phyloP scores from a whole-genome alignment of 78 protist species.

The Planoprotostelium fungivorum region DNA sequence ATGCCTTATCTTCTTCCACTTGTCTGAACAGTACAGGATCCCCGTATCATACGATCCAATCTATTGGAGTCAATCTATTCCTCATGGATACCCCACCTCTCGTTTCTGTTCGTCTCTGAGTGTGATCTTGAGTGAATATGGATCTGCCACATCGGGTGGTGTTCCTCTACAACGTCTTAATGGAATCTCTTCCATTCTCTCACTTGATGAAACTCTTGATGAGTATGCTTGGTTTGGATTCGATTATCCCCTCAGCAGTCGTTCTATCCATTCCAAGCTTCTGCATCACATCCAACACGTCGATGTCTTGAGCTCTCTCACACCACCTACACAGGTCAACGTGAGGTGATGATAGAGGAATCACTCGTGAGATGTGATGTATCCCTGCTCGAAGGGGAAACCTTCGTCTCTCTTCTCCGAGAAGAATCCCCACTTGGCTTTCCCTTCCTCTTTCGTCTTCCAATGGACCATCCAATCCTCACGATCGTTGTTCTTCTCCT shows the following conservation, averaged over 20 bases:
- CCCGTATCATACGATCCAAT: background rate
- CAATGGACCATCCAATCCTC: background rate
- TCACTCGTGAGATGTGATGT: background rate
- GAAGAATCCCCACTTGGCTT: background rate
- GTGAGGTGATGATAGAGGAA: background rate
- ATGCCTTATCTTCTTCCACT: background rate
- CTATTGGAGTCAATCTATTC: no score
- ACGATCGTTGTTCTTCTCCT: background rate
- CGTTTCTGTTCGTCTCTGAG: background rate
- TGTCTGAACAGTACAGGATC: background rate
- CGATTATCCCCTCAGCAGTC: background rate
- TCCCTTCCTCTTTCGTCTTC: background rate
- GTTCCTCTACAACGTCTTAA: background rate
- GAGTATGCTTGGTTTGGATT: background rate
- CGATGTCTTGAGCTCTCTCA: background rate
- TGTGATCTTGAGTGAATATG: background rate
- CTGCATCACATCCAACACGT: background rate
- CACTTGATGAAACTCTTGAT: background rate
- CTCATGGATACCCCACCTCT: background rate
- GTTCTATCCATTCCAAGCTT: background rate
- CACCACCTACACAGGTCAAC: background rate
- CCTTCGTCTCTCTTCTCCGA: background rate
- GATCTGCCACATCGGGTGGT: background rate
- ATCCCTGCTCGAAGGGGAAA: background rate
- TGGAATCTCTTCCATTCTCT: background rate